Percentiles rank a stretch among this genome's conserved stretches.
These are phyloP conservation scores for Blastobotrys chiropterorum DNA, from an alignment of 805 yeast genomes.

Conservation along the genomic window DNA sequence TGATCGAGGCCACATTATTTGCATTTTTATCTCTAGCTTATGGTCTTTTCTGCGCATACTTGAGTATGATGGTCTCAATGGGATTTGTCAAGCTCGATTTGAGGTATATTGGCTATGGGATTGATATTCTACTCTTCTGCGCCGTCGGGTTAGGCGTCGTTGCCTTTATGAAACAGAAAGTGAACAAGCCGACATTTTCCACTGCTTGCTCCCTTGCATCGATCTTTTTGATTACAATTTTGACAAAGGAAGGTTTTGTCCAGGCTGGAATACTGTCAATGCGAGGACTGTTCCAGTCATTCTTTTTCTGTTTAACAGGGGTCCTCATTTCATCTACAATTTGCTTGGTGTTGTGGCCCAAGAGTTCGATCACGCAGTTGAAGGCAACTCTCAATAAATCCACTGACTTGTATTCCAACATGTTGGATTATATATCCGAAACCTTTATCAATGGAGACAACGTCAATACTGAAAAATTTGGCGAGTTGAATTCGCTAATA, in stretches of 20 bases:
- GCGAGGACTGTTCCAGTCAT: constrained; percentile 45
- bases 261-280: constrained; percentile 55
- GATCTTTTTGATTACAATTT: constrained; percentile 61
- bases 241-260: constrained; percentile 66
- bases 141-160: constrained; percentile 56
- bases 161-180: constrained; percentile 62
- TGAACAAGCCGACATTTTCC: constrained; percentile 63
- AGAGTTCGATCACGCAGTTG: constrained; percentile 44
- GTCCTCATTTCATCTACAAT: constrained; percentile 50
- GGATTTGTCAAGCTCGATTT: constrained; percentile 39
- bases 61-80: constrained; percentile 48
- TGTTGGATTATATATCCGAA: constrained; percentile 41
- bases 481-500: constrained; percentile 34
- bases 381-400: constrained; percentile 44
- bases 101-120: constrained; percentile 43
- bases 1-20: constrained; percentile 66
- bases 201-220: constrained; percentile 78
- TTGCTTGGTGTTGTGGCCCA: constrained; percentile 63
- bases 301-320: constrained; percentile 55
- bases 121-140: constrained; percentile 47
- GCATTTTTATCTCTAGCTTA: constrained; percentile 50
- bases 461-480: constrained; percentile 29
- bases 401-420: constrained; percentile 46
- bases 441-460: constrained; percentile 46
- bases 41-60: constrained; percentile 46